Conservation (phyloP, 2,329 filamentous ascomycete species). For the Zasmidium cellare region DNA sequence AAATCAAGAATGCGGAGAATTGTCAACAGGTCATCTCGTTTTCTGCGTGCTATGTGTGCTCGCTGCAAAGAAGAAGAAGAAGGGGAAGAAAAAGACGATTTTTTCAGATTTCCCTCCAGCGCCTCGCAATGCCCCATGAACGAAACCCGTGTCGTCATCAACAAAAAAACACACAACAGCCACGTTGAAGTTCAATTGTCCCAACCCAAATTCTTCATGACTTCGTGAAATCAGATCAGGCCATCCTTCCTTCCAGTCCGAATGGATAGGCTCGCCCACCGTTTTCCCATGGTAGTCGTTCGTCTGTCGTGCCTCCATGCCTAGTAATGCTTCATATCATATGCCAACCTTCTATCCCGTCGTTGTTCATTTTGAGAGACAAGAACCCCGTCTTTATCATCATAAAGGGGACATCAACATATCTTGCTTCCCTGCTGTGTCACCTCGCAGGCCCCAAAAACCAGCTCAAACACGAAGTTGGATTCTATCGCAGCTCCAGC, state of each 20-base stretch:
- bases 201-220: background rate
- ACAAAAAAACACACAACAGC: background rate
- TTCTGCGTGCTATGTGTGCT: background rate
- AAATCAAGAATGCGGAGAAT: background rate
- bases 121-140: slow-evolving; percentile 10
- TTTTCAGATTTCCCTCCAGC: slow-evolving; percentile 2
- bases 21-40: background rate
- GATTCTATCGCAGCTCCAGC: slow-evolving; percentile 67
- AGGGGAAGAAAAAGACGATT: background rate
- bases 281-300: background rate
- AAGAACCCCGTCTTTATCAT: too few relatives aligned
- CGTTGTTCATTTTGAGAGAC: too few relatives aligned
- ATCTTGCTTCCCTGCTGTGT: too few relatives aligned
- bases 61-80: background rate
- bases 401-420: too few relatives aligned
- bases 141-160: too few relatives aligned
- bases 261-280: too few relatives aligned
- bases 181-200: background rate
- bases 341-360: background rate
- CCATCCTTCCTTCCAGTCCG: too few relatives aligned
- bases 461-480: background rate
- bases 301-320: background rate
- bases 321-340: background rate
- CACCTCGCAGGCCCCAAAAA: background rate
- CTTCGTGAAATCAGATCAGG: background rate